Evolutionary conservation across 192 early-diverging fungal species (phyloP), one percentile per base, ranked within the genome.

Genomic region (Irineochytrium annulatum): DNA sequence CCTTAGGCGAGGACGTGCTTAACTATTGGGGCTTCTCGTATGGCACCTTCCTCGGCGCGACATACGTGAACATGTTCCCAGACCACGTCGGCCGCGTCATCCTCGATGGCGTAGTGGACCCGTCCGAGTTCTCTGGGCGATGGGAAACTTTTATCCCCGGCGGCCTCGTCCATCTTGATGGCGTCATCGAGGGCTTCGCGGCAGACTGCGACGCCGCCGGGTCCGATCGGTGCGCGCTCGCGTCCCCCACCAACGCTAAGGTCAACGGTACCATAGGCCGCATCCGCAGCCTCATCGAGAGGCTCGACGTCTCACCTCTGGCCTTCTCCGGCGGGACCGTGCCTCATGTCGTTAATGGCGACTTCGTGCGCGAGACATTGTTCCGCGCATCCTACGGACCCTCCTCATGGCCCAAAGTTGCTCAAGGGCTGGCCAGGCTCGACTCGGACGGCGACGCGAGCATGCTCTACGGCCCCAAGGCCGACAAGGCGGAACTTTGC

Each of bases 21-120:
- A 60, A 76, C 44, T 79, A 73, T 37, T 74, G 53, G 55, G 77
- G 77, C 0, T 70, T 73, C 49, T 69, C 62, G 3, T 79, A 79
- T 54, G 73, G 44, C 34, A 60, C 27, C 24, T 45, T 70, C 28
- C 54, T 77, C 2, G 75, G 75, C 11, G 48, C 48, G 3, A 77
- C 71, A 11, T 77, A 71, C 45, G 55, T 69, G 16, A 77, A 73
- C 54, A 77, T 77, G 75, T 77, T 73, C 51, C 75, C 75, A 26
- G 59, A 77, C n/a, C 55, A 37, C 32, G 63, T 70, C 14, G 71
- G 68, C 11, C 62, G 61, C 31, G 55, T 77, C 19, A 59, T 77
- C 35, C 32, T 77, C n/a, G 75, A 77, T 46, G 75, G 75, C 34
- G 63, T 73, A 0, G 65, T 62, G 3, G 60, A 69, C 45, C 67